Base-by-base conservation (phyloP, 768 basidiomycete genomes). In the Tubosaeta sp. region DNA sequence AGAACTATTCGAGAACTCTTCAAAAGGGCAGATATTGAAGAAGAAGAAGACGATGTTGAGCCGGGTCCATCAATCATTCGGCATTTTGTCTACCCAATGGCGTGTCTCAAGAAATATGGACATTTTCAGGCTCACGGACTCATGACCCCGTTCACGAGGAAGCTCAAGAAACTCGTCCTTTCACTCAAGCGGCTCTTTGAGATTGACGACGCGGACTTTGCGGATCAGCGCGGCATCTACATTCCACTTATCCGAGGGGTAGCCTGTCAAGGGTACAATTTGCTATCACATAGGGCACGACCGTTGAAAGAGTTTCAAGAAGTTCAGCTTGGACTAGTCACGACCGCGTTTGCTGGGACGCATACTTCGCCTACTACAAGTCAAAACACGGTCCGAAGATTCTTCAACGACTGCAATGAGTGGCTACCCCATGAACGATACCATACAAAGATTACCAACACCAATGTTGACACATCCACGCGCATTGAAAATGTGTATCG, bases 31-130 rank as follows among this genome's bases (percentile, higher is more conserved):
- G 10, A 2, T 2, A 22, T 29, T 2, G 43, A 27, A 1, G 19
- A 31, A 3, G 13, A 9, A 0, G 13, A 29, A 5, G 43, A 37
- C 7, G 1, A 8, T 2, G 43, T 32, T 0, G 32, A 9, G 13
- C 9, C 8, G 32, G 32, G 13, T 4, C 32, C 8, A 13, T 13
- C 32, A 33, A 12, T 46, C 3, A 41, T 22, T 1, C 19, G 29
- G 0, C 54, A 55, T 1, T 55, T 43, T 22, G 1, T 54, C 0
- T 54, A 50, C 16, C 44, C 44, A 2, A 54, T 54, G 48, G 53
- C 48, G 0, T 11, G 43, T 0, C 12, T 54, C 2, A 31, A 41
- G 5, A 45, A 1, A 0, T 7, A 19, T 0, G 48, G 48, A 0
- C 43, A 54, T 3, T 50, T 54, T 5, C 53, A 50, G 7, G 53